Evolutionary conservation across 1,284 basidiomycete genomes (phyloP), one percentile per base, ranked within the genome.

Genomic region (Sutorius eximius): DNA sequence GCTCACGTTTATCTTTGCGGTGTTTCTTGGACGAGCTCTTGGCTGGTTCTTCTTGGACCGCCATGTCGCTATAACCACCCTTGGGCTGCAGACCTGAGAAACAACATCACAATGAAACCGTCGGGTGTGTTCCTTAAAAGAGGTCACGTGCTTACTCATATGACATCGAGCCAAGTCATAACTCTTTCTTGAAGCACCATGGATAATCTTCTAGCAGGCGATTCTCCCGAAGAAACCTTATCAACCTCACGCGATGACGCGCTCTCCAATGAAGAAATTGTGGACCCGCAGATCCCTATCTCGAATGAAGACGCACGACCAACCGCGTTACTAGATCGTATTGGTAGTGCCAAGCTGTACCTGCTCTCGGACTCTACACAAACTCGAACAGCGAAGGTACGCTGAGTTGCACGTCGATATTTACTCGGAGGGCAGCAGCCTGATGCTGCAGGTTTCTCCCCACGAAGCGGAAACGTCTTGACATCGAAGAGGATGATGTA

Each of bases 1-100:
- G 29, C 84, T 61, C 69, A 95, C 93, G 93, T 75, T 96, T 96
- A 13, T 95, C 93, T 72, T 95, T 95, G 61, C 93, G 81, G 71
- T 93, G 87, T 45, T 83, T 78, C 76, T 93, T 95, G 76, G 93
- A 93, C 73, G 94, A 94, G 74, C 81, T 91, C 42, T 83, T 78
- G 13, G 70, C 68, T 6, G 72, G 72, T 51, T 76, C 75, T 33
- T 77, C 75, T 30, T 76, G 76, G 30, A 80, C 64, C 1, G 71
- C 75, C 83, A 86, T 87, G 43, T 36, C 24, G 24, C 38, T 10
- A 33, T 20, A 15, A 16, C 11, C 42, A 10, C 24, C 40, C 22
- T 9, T 22, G 22, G 20, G 24, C 24, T 27, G 13, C 20, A 40
- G 20, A 40, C 38, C 12, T 22, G 13, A 15, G 20, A 41, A 41